Evolutionary conservation across 2,329 filamentous ascomycete species (phyloP).

Genomic region (Diaporthe ilicicola): DNA sequence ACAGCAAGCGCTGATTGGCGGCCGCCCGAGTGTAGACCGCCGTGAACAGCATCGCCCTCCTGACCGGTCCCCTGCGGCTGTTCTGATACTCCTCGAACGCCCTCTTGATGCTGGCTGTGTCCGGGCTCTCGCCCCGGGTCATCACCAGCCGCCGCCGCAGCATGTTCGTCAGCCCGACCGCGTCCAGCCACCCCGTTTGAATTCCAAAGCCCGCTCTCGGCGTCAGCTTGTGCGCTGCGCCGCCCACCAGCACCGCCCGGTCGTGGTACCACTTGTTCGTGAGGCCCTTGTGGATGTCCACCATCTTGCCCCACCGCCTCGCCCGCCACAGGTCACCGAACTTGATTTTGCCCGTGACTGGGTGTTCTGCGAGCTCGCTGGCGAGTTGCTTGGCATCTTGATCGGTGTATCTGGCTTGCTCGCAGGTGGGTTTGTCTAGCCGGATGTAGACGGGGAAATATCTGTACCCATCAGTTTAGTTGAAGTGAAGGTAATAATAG

Average conservation of each 20-base stretch:
- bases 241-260: slow-evolving; percentile 34
- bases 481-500: background rate
- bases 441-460: slow-evolving; percentile 30
- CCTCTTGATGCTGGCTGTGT: slow-evolving; percentile 9
- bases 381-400: slow-evolving; percentile 29
- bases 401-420: slow-evolving; percentile 12
- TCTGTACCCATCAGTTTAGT: background rate
- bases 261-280: slow-evolving; percentile 30
- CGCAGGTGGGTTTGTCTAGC: slow-evolving; percentile 18
- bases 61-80: background rate
- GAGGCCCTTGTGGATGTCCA: slow-evolving; percentile 34
- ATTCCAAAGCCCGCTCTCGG: slow-evolving; percentile 32
- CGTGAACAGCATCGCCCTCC: background rate
- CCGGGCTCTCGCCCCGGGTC: background rate
- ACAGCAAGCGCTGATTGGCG: slow-evolving; percentile 4
- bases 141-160: slow-evolving; percentile 18
- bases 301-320: slow-evolving; percentile 5
- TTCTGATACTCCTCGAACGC: slow-evolving; percentile 31
- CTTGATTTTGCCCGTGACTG: slow-evolving; percentile 19
- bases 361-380: slow-evolving; percentile 25
- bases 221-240: slow-evolving; percentile 34
- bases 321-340: slow-evolving; percentile 29
- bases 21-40: slow-evolving; percentile 21
- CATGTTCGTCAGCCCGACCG: slow-evolving; percentile 32
- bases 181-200: slow-evolving; percentile 33